These are phyloP conservation scores for Forsythia suspensa DNA, from an alignment of 257 asterid genomes.

Conservation along the genomic window DNA sequence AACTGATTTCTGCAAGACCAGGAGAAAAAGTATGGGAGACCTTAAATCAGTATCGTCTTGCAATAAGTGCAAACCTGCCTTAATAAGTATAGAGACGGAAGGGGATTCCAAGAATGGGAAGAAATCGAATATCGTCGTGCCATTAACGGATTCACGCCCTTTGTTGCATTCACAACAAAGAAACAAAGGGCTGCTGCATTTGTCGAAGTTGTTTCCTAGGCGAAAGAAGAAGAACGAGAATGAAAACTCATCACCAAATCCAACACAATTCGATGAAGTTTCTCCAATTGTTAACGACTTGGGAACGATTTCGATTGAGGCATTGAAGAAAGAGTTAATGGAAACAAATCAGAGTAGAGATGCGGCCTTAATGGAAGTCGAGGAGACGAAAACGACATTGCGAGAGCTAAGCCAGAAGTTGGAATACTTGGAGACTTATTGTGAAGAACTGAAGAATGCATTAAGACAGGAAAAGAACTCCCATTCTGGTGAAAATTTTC, in stretches of 20 bases:
- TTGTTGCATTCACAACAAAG: conserved; percentile 60
- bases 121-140: conserved; percentile 58
- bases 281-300: conserved; percentile 30
- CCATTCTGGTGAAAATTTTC: conserved; percentile 35
- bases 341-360: conserved; percentile 66
- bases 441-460: conserved; percentile 83
- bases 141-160: conserved; percentile 65
- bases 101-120: conserved; percentile 36
- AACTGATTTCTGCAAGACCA: conserved; percentile 32
- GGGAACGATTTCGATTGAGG: conserved; percentile 36
- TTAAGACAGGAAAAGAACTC: conserved; percentile 41
- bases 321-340: conserved; percentile 52
- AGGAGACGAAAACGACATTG: conserved; percentile 61
- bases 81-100: conserved; percentile 49
- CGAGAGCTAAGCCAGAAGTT: conserved; percentile 65
- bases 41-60: conserved; percentile 61
- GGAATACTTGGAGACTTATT: conserved; percentile 68
- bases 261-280: conserved; percentile 43
- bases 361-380: conserved; percentile 60
- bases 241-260: conserved; percentile 32
- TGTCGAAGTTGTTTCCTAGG: conserved; percentile 74
- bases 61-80: conserved; percentile 67
- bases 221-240: conserved; percentile 72
- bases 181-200: conserved; percentile 44
- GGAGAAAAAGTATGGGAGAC: conserved; percentile 74